Evolutionary conservation across 2,329 filamentous ascomycete genomes (phyloP), one percentile per base, ranked within the genome.

Genomic region (Penicillium polonicum): DNA sequence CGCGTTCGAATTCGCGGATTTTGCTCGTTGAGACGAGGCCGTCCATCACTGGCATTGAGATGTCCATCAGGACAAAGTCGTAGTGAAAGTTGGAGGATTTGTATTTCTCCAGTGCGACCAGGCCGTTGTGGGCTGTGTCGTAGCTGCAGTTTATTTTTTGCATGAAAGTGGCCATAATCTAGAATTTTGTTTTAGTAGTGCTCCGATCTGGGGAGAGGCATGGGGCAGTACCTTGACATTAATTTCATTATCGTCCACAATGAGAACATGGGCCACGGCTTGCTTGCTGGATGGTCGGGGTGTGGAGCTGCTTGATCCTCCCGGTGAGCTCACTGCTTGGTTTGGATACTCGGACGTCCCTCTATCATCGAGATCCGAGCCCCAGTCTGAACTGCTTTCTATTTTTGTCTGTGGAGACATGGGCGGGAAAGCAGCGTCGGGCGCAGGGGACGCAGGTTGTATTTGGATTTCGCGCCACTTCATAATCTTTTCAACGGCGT

Each of bases 11-110:
- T 31, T 68, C 64, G n/a, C 78, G 72, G 52, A 79, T 80, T n/a
- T 69, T 70, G 19, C 70, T 66, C 0, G 77, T 78, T 8, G 77
- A 75, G 27, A 72, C 70, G 38, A 80, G 74, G 1, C 78, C 77
- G 57, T 79, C 72, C 72, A 78, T 74, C 2, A 78, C 65, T 0
- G 77, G 77, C 76, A 79, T 79, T 9, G 71, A 74, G 17, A 79
- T 74, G 49, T 79, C 77, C 70, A 73, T 73, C 2, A 73, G 25
- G 15, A 73, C 61, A 38, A 76, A 75, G 48, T 78, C 70, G 38
- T 71, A 76, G 9, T 57, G 62, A 19, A 65, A 60, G 12, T 52
- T n/a, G 4, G 69, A 61, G 0, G 56, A 48, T 49, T 68, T 70
- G 48, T 72, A 74, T 15, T 74, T 74, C 15, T 77, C 65, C 5